phyloP scores from a whole-genome alignment of 108 stramenopile species.

The Schizochytrium sp. region DNA sequence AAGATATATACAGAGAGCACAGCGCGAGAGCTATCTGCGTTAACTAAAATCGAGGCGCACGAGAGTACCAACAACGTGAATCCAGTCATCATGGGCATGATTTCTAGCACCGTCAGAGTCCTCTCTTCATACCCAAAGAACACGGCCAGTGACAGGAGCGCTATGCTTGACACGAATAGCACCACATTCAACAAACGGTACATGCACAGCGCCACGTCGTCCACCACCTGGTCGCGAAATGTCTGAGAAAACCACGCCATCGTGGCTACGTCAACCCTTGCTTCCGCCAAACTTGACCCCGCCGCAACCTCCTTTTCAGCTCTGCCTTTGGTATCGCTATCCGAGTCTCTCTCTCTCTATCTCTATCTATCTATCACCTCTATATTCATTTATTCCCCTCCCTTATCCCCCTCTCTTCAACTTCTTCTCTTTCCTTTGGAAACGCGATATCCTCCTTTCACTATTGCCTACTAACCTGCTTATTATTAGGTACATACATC shows the following conservation, averaged over 20 bases:
- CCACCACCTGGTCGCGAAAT: conserved; percentile 31
- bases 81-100: background rate
- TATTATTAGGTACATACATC: too few species aligned
- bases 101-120: background rate
- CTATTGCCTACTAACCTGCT: too few species aligned
- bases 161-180: background rate
- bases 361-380: too few species aligned
- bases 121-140: conserved; percentile 25
- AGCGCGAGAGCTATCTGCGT: background rate
- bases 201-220: conserved; percentile 27
- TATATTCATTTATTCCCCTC: too few species aligned
- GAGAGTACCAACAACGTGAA: conserved; percentile 3
- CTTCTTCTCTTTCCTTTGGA: too few species aligned
- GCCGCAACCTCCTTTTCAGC: too few species aligned
- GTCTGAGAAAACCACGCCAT: background rate
- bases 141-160: background rate
- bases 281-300: too few species aligned
- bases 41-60: conserved; percentile 12
- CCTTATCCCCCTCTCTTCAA: too few species aligned
- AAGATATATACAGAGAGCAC: background rate
- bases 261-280: background rate
- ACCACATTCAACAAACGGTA: background rate
- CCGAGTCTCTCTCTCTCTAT: too few species aligned
- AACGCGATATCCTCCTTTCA: too few species aligned
- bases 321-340: too few species aligned